phyloP scores from a whole-genome alignment of 306 rosid genomes.

The Begonia fuchsioides region DNA sequence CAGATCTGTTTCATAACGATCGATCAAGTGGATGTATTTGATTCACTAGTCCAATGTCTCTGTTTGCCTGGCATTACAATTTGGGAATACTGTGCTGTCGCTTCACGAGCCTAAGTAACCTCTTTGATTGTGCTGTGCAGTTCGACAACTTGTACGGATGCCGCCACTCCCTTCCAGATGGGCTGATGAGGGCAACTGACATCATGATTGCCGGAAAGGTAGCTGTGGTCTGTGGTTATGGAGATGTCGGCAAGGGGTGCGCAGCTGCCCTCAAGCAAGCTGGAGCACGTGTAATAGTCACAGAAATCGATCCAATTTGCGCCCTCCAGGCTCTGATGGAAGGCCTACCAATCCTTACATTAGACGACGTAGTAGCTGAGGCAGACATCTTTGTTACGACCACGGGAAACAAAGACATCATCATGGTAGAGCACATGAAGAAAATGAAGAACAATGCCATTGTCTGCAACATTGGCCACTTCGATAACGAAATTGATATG shows the following conservation, averaged over 20 bases:
- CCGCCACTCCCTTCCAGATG: conserved; percentile 77
- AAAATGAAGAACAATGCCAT: conserved; percentile 98
- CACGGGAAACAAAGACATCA: conserved; percentile 97
- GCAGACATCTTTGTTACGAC: conserved; percentile 93
- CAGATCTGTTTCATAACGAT: not conserved
- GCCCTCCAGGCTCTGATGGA: conserved; percentile 77
- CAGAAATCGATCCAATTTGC: conserved; percentile 72
- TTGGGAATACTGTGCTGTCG: too few relatives aligned
- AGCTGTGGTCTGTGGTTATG: conserved; percentile 43
- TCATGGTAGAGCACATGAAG: conserved; percentile 70
- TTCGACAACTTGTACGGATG: conserved; percentile 74
- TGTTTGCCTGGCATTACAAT: too few relatives aligned
- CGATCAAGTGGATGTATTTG: too few relatives aligned
- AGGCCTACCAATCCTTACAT: conserved; percentile 40
- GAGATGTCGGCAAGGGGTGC: conserved; percentile 78
- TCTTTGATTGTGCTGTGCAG: conserved; percentile 25
- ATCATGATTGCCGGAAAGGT: conserved; percentile 78
- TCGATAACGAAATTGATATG: conserved; percentile 94
- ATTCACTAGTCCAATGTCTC: too few relatives aligned
- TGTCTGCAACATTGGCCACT: conserved; percentile 97
- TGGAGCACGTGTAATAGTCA: conserved; percentile 65
- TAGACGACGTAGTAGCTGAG: conserved; percentile 35
- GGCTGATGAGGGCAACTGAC: conserved; percentile 69
- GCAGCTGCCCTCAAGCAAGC: conserved; percentile 63
- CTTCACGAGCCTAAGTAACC: too few relatives aligned